A percentile compares a stretch with the other conserved stretches of the same genome.
Evolutionary conservation across 2,329 filamentous ascomycete genomes (phyloP).

Genomic region (Cladophialophora chaetospira): DNA sequence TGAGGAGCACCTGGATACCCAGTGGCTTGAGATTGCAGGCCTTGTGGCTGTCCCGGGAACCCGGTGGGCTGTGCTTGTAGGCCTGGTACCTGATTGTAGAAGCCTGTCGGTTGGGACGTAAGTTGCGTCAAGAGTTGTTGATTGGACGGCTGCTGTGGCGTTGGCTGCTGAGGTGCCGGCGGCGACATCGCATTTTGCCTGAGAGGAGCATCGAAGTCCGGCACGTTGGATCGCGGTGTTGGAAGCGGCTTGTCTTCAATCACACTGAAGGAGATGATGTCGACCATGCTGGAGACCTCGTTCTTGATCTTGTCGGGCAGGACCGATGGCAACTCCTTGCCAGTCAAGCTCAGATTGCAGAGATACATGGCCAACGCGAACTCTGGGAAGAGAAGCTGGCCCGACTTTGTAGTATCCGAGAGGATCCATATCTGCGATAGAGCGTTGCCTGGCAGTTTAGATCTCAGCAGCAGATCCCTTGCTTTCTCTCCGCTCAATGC

Average conservation of each 20-base stretch:
- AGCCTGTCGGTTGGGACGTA: constrained; percentile 55
- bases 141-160: constrained; percentile 71
- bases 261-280: constrained; percentile 95
- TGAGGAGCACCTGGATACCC: constrained; percentile 73
- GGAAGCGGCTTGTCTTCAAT: constrained; percentile 66
- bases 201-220: constrained; percentile 66
- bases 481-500: constrained; percentile 91
- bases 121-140: constrained; percentile 60
- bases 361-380: constrained; percentile 98
- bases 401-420: constrained; percentile 92
- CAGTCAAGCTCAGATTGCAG: constrained; percentile 88
- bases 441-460: constrained; percentile 81
- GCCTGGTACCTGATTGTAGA: constrained; percentile 59
- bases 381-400: constrained; percentile 94
- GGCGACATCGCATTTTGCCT: constrained; percentile 51
- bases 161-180: constrained; percentile 64
- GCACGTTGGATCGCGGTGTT: constrained; percentile 63
- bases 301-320: constrained; percentile 89
- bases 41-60: constrained; percentile 36
- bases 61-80: constrained; percentile 47
- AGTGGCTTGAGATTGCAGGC: constrained; percentile 67
- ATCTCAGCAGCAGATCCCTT: constrained; percentile 82
- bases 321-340: constrained; percentile 72
- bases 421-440: constrained; percentile 94
- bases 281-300: constrained; percentile 98